Conservation (phyloP, 805 yeast genomes). For the Hanseniaspora valbyensis region DNA sequence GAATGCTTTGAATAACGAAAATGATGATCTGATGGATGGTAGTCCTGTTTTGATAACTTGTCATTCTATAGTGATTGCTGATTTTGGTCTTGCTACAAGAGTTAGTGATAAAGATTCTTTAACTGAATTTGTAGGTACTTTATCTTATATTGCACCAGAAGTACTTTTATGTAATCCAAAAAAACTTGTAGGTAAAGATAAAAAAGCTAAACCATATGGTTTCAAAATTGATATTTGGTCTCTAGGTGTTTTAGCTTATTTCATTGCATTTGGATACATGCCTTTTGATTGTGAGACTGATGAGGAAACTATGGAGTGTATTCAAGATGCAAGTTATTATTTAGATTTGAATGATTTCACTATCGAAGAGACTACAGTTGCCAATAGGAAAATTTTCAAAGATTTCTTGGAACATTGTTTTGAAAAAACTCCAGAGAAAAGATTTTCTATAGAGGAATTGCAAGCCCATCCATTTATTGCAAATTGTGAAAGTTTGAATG, state of each 20-base stretch:
- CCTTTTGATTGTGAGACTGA: conserved; percentile 69
- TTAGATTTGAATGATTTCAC: conserved; percentile 60
- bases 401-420: conserved; percentile 50
- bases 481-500: conserved; percentile 17
- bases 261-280: conserved; percentile 61
- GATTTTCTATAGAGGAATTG: conserved; percentile 39
- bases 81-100: conserved; percentile 52
- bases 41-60: conserved; percentile 25
- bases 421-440: conserved; percentile 32
- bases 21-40: conserved; percentile 46
- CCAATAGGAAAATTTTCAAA: conserved; percentile 37
- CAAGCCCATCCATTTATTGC: conserved; percentile 35
- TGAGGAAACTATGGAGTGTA: conserved; percentile 55
- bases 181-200: conserved; percentile 19
- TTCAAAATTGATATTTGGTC: conserved; percentile 66
- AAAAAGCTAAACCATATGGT: conserved; percentile 35
- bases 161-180: conserved; percentile 33
- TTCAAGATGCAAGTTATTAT: conserved; percentile 43
- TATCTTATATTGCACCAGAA: conserved; percentile 70
- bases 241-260: conserved; percentile 59
- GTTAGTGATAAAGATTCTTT: conserved; percentile 27
- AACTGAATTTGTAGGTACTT: conserved; percentile 52
- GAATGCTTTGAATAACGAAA: conserved; percentile 9
- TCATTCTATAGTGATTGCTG: conserved; percentile 30
- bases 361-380: conserved; percentile 44